These are phyloP conservation scores for Pichia eremophila DNA, from an alignment of 805 yeast genomes.

Conservation along the genomic window DNA sequence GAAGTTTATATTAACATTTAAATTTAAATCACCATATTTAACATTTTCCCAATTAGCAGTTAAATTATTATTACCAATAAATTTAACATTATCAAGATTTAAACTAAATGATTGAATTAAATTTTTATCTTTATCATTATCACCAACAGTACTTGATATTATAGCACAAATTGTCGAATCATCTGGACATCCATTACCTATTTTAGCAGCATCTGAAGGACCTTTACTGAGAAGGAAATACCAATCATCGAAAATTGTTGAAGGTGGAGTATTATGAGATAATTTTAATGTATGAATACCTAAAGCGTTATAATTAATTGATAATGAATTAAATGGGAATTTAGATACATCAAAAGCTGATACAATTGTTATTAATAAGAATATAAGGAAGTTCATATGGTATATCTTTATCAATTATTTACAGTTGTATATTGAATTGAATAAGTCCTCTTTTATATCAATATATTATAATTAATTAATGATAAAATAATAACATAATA, in stretches of 20 bases:
- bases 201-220: slow-evolving; percentile 22
- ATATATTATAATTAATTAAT: no score
- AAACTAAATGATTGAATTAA: slow-evolving; percentile 38
- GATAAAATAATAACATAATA: no score
- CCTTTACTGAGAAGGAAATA: slow-evolving; percentile 44
- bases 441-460: no score
- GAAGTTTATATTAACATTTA: slow-evolving; percentile 44
- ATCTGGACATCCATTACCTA: slow-evolving; percentile 46
- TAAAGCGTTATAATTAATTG: slow-evolving; percentile 35
- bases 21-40: slow-evolving; percentile 51
- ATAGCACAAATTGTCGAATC: slow-evolving; percentile 74
- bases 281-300: slow-evolving; percentile 38
- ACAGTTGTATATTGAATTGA: no score
- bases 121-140: slow-evolving; percentile 37
- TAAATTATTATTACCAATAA: slow-evolving; percentile 17
- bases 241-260: slow-evolving; percentile 55
- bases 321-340: slow-evolving; percentile 29
- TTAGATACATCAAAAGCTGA: slow-evolving; percentile 20
- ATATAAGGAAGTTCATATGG: no score
- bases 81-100: slow-evolving; percentile 20
- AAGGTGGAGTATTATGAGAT: slow-evolving; percentile 67
- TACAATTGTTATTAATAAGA: no score
- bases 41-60: slow-evolving; percentile 39
- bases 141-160: slow-evolving; percentile 6
- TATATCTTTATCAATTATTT: no score